Conservation (phyloP, 148 eudicot species). For the Arbutus unedo region DNA sequence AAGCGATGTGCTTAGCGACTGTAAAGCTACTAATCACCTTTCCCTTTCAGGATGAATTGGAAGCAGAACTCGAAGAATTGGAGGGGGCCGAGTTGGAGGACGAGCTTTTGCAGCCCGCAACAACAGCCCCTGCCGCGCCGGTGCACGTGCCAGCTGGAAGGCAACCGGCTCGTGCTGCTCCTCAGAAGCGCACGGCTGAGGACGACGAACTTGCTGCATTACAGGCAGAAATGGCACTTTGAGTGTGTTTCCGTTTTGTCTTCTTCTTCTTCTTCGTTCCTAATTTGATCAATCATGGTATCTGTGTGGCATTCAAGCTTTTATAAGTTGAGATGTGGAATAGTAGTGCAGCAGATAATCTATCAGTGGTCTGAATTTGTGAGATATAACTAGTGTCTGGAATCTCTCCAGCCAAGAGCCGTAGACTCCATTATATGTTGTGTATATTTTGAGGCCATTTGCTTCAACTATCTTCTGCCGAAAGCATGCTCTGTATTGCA, state of each 20-base stretch:
- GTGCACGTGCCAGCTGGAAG: slow-evolving; percentile 37
- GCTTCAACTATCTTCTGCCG: neutral
- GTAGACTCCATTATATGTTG: neutral
- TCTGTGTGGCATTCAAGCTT: neutral
- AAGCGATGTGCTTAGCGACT: neutral
- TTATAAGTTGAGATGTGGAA: slow-evolving; percentile 9
- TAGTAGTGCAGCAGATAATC: neutral
- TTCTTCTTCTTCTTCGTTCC: neutral
- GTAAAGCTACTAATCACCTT: neutral
- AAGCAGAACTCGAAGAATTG: slow-evolving; percentile 63
- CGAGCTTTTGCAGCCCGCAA: slow-evolving; percentile 52
- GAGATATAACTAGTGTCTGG: neutral
- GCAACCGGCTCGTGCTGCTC: slow-evolving; percentile 43
- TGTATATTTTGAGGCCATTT: slow-evolving; percentile 18
- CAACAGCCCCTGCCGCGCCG: slow-evolving; percentile 39
- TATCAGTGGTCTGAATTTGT: neutral
- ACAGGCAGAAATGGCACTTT: slow-evolving; percentile 74
- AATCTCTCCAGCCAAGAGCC: slow-evolving; percentile 8
- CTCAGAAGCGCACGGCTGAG: slow-evolving; percentile 43
- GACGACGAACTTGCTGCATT: slow-evolving; percentile 69
- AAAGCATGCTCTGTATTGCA: slow-evolving; percentile 4
- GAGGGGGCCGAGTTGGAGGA: slow-evolving; percentile 51
- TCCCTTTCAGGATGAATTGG: slow-evolving; percentile 51
- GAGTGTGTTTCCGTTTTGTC: slow-evolving; percentile 19
- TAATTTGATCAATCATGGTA: slow-evolving; percentile 11